phyloP scores from a whole-genome alignment of 768 basidiomycete genomes.

The Boletus vermiculosoides region DNA sequence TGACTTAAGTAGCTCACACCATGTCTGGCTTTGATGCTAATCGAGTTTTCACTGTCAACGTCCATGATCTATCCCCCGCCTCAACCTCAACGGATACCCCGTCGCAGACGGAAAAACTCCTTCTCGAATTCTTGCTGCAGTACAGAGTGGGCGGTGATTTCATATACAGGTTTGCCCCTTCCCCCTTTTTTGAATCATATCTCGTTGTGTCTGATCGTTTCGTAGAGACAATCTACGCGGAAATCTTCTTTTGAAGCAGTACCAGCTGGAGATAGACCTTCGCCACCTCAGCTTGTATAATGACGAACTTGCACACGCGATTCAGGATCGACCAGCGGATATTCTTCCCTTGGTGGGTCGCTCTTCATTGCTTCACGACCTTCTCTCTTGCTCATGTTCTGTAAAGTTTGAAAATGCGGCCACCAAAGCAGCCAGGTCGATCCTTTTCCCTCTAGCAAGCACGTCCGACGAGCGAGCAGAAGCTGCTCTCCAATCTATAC shows the following conservation, averaged over 20 bases:
- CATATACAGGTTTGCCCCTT: constrained; percentile 70
- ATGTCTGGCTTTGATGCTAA: constrained; percentile 92
- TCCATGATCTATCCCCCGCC: constrained; percentile 57
- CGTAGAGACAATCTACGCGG: constrained; percentile 81
- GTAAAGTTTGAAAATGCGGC: constrained; percentile 88
- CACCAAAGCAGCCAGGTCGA: constrained; percentile 76
- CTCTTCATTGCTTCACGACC: neutral
- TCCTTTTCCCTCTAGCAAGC: constrained; percentile 77
- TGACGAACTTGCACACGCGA: constrained; percentile 88
- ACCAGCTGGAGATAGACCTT: constrained; percentile 84
- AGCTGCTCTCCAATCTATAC: constrained; percentile 49
- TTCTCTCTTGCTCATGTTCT: neutral
- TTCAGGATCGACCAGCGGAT: constrained; percentile 88
- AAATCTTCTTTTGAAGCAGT: constrained; percentile 85
- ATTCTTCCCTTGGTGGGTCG: constrained; percentile 76
- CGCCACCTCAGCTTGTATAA: constrained; percentile 79
- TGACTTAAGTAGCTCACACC: constrained; percentile 2
- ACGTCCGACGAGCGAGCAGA: constrained; percentile 45
- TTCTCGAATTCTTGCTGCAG: constrained; percentile 83
- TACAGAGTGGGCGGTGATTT: constrained; percentile 91
- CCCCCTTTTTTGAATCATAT: neutral
- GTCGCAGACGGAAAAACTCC: constrained; percentile 75
- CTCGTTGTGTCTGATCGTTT: neutral
- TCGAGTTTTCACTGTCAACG: constrained; percentile 76
- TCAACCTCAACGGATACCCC: constrained; percentile 65